Evolutionary conservation across 805 yeast genomes (phyloP).

Genomic region (Teunomyces pallodes): DNA sequence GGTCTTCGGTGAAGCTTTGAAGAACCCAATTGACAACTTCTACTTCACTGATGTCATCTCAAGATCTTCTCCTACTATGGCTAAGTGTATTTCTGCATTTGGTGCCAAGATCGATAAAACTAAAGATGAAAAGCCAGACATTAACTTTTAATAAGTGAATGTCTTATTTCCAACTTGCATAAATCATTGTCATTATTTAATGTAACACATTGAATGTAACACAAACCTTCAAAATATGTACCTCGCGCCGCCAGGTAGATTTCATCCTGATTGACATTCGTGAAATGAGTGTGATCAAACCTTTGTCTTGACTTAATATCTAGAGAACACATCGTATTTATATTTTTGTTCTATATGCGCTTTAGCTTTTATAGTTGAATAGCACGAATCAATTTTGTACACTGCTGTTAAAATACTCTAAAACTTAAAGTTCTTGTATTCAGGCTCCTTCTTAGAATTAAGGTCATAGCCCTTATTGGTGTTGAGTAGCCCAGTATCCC

Average conservation of each 20-base stretch:
- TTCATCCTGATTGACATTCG: conserved; percentile 2
- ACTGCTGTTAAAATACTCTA: neutral
- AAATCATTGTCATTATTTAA: conserved; percentile 7
- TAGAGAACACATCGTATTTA: conserved; percentile 2
- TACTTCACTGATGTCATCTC: conserved; percentile 87
- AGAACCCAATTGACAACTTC: conserved; percentile 75
- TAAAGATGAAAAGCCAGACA: conserved; percentile 45
- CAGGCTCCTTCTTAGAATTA: neutral
- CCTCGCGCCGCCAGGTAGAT: neutral
- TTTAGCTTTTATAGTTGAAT: conserved; percentile 1
- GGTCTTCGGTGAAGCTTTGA: conserved; percentile 46
- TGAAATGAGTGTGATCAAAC: neutral
- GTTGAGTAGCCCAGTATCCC: conserved; percentile 7
- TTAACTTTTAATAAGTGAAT: conserved; percentile 25
- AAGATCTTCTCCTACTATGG: conserved; percentile 88
- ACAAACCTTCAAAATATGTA: conserved; percentile 1
- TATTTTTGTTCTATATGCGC: conserved; percentile 1
- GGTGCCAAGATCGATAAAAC: conserved; percentile 65
- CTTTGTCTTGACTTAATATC: conserved; percentile 3
- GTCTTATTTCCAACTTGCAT: conserved; percentile 9
- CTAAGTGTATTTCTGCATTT: conserved; percentile 72
- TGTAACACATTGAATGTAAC: conserved; percentile 2
- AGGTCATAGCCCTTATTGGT: conserved; percentile 14
- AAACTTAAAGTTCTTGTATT: conserved; percentile 9
- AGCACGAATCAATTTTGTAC: conserved; percentile 1